Conservation (phyloP, 2,329 filamentous ascomycete species). For the Rosellinia necatrix region DNA sequence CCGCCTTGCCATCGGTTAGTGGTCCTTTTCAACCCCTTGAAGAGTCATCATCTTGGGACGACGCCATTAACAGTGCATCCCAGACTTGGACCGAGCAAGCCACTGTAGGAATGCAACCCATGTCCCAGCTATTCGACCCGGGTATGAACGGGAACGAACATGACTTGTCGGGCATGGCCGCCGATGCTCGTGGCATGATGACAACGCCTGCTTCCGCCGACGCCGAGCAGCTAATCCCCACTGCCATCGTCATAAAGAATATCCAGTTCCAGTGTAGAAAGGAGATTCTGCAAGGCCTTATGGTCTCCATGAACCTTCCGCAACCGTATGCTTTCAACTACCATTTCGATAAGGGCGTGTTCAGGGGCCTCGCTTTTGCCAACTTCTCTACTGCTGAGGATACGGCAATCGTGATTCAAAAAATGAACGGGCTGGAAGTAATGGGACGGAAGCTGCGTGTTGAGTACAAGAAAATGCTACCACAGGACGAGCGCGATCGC, state of each 20-base stretch:
- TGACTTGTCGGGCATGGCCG: constrained; percentile 40
- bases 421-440: constrained; percentile 94
- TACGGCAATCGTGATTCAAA: constrained; percentile 87
- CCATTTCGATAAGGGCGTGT: constrained; percentile 97
- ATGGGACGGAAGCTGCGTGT: constrained; percentile 93
- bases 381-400: constrained; percentile 97
- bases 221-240: constrained; percentile 91
- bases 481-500: constrained; percentile 88
- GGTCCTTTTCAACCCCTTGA: constrained; percentile 13
- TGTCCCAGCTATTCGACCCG: constrained; percentile 41
- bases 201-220: constrained; percentile 54
- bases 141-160: constrained; percentile 47
- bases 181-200: constrained; percentile 48
- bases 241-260: constrained; percentile 99
- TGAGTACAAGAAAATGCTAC: constrained; percentile 99
- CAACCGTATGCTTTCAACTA: constrained; percentile 99
- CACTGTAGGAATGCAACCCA: constrained; percentile 49
- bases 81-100: constrained; percentile 59
- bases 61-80: constrained; percentile 17
- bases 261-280: constrained; percentile 99
- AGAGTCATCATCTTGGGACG: neutral
- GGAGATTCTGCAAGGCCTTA: constrained; percentile 88
- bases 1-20: constrained; percentile 76
- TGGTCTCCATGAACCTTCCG: constrained; percentile 92
- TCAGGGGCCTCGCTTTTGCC: constrained; percentile 92